A percentile compares a stretch with the other conserved stretches of the same genome.
phyloP scores from a whole-genome alignment of 768 basidiomycete genomes.

The Mrakia blollopis region DNA sequence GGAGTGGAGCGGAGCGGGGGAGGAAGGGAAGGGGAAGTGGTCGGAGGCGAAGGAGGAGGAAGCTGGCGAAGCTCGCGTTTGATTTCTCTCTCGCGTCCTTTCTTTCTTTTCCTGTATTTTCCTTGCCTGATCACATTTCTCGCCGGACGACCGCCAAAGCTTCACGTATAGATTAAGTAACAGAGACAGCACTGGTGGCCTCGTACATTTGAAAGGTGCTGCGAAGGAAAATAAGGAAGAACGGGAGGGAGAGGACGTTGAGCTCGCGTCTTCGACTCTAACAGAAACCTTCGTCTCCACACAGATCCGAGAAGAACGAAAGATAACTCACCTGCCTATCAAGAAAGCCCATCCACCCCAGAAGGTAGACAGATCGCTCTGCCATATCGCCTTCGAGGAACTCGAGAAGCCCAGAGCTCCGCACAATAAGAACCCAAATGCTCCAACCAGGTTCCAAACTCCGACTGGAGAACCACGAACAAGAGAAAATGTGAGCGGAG shows the following conservation, averaged over 20 bases:
- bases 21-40: neutral
- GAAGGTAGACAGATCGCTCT: constrained; percentile 56
- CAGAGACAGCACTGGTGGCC: constrained; percentile 6
- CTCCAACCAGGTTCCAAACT: constrained; percentile 60
- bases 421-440: constrained; percentile 56
- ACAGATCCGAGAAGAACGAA: no score
- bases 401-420: constrained; percentile 55
- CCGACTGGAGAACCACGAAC: constrained; percentile 40
- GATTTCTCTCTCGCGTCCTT: neutral
- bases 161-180: neutral
- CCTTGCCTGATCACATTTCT: no score
- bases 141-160: no score
- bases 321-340: constrained; percentile 50
- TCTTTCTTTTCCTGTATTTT: neutral
- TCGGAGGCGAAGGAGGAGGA: neutral
- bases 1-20: neutral
- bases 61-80: constrained; percentile 8
- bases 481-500: neutral
- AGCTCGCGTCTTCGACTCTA: neutral
- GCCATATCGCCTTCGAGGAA: constrained; percentile 48
- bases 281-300: no score
- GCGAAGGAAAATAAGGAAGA: neutral
- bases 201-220: constrained; percentile 48
- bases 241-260: neutral
- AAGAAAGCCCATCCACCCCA: constrained; percentile 57